Base-by-base conservation (phyloP, 2,329 filamentous ascomycete genomes). In the Trichoderma pleuroti region DNA sequence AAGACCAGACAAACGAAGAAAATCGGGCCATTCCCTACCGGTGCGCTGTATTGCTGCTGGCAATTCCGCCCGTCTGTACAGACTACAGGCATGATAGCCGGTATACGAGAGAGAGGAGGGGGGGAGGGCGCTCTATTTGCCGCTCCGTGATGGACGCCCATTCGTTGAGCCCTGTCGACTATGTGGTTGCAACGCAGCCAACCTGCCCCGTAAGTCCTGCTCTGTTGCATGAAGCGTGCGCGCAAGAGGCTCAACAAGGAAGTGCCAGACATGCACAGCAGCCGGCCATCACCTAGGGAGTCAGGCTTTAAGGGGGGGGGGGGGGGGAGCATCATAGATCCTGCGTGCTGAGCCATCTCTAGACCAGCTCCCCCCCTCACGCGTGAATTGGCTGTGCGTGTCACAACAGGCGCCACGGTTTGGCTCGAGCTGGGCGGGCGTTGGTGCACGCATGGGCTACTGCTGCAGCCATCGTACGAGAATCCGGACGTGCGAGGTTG, bases 391-490 rank as follows among this genome's bases (percentile, higher is more conserved):
- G 34, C 32, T 42, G 54, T 60, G 56, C 12, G 65, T 26, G 65
- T 68, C 65, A 68, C 54, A 36, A 32, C 52, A 68, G 56, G 56
- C 54, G 54, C 65, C 39, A 49, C 54, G 36, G 54, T 34, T 49
- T 54, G 14, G 39, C 62, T 54, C 62, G 26, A 54, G 28, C 46
- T 26, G 62, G 36, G 56, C 65, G 52, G 52, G 54, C 54, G 65
- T 60, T 68, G 56, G 36, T 59, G 34, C 36, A 39, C 52, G 36
- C 65, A 59, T 59, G 32, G 63, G 49, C 64, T 46, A 60, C n/a
- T 52, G 65, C 65, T 68, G 65, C 65, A 68, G 30, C 26, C 30
- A 60, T 68, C 65, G 65, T 68, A 68, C 65, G 65, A 68, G 34
- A 49, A 26, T n/a, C 21, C 26, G 26, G n/a, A 42, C 18, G 24